Percentiles rank a stretch among this genome's conserved stretches.
Evolutionary conservation across 2,329 filamentous ascomycete genomes (phyloP).

Genomic region (Huntiella abstrusa): DNA sequence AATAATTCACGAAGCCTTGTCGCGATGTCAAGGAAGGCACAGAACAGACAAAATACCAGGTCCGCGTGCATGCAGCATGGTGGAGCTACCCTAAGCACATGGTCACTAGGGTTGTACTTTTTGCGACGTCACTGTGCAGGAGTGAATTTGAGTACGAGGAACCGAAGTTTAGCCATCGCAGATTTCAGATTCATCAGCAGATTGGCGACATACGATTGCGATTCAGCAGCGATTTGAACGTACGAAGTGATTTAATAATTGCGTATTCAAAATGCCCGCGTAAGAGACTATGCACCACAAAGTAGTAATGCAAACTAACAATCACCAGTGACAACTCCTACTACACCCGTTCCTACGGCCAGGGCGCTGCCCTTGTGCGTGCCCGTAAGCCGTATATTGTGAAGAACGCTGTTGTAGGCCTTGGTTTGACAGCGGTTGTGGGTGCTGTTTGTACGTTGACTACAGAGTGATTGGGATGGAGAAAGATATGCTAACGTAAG

Average conservation of each 20-base stretch:
- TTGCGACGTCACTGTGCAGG: too few species aligned
- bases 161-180: too few species aligned
- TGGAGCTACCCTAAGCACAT: too few species aligned
- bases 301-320: not conserved
- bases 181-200: too few species aligned
- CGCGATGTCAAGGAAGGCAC: too few species aligned
- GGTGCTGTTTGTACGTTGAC: slow-evolving; percentile 62
- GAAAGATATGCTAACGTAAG: not conserved
- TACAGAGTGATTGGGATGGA: not conserved
- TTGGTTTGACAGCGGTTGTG: slow-evolving; percentile 57
- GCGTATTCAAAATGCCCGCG: slow-evolving; percentile 6
- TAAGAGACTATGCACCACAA: slow-evolving; percentile 1
- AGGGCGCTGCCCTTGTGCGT: slow-evolving; percentile 75
- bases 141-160: too few species aligned
- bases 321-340: slow-evolving; percentile 27
- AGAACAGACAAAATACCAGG: too few species aligned
- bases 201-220: too few species aligned
- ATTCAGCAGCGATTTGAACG: too few species aligned
- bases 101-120: too few species aligned
- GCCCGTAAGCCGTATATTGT: slow-evolving; percentile 81
- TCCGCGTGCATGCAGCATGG: too few species aligned
- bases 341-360: slow-evolving; percentile 75
- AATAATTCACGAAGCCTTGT: too few species aligned
- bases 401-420: slow-evolving; percentile 69
- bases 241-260: not conserved